These are phyloP conservation scores for Botrytis porri DNA, from an alignment of 2,329 filamentous ascomycete genomes.

Conservation along the genomic window DNA sequence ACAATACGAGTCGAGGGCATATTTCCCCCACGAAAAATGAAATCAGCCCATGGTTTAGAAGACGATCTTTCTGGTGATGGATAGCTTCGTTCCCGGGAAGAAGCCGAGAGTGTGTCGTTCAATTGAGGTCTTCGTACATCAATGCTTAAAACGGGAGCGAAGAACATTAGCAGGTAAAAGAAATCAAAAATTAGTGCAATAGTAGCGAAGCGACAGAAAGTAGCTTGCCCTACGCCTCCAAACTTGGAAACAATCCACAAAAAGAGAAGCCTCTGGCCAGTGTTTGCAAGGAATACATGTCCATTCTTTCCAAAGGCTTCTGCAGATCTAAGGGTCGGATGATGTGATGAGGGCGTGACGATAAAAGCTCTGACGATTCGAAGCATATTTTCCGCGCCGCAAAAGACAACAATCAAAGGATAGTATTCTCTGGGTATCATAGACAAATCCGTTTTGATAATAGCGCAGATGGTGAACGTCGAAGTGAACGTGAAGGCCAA, in stretches of 20 bases:
- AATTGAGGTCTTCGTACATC: constrained; percentile 77
- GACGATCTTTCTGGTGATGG: constrained; percentile 28
- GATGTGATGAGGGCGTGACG: constrained; percentile 65
- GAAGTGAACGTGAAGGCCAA: constrained; percentile 71
- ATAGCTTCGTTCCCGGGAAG: constrained; percentile 41
- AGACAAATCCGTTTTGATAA: constrained; percentile 72
- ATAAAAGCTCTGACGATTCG: constrained; percentile 76
- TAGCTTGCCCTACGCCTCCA: constrained; percentile 57
- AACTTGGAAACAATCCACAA: constrained; percentile 60
- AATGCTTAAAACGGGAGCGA: constrained; percentile 73
- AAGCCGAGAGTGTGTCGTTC: constrained; percentile 54
- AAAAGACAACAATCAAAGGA: constrained; percentile 68
- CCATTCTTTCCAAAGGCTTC: constrained; percentile 72
- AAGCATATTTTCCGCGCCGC: constrained; percentile 78
- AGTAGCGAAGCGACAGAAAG: constrained; percentile 73
- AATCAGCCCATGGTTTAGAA: constrained; percentile 55
- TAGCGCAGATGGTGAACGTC: constrained; percentile 75
- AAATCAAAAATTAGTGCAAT: constrained; percentile 75
- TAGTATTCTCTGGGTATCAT: constrained; percentile 72
- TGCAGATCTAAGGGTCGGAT: constrained; percentile 66
- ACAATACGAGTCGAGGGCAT: constrained; percentile 71
- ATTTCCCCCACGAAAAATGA: constrained; percentile 60
- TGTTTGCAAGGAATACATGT: constrained; percentile 65
- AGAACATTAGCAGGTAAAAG: constrained; percentile 76
- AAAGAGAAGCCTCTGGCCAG: constrained; percentile 65